phyloP scores from a whole-genome alignment of 2,329 filamentous ascomycete species.

The Fusarium pilosicola region DNA sequence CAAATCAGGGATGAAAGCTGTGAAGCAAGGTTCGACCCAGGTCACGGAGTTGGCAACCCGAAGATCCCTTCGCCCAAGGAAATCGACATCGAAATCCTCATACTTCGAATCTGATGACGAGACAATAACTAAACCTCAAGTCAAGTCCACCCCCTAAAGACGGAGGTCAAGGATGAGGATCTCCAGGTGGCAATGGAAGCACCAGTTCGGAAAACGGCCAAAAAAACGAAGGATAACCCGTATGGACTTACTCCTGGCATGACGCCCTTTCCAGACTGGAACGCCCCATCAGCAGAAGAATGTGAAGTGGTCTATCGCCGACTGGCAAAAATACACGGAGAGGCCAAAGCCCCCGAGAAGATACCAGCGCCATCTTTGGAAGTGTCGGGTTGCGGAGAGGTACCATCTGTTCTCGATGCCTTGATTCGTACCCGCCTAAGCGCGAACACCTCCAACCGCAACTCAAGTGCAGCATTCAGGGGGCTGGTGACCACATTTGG shows the following conservation, averaged over 20 bases:
- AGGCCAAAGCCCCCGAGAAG: slow-evolving; percentile 39
- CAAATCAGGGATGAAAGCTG: background rate
- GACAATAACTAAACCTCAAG: background rate
- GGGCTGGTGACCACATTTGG: slow-evolving; percentile 41
- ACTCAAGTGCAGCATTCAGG: slow-evolving; percentile 43
- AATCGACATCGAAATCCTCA: slow-evolving; percentile 16
- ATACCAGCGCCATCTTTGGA: slow-evolving; percentile 44
- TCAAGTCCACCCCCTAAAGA: slow-evolving; percentile 11
- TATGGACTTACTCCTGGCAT: slow-evolving; percentile 44
- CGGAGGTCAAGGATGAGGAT: slow-evolving; percentile 24
- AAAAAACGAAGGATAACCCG: slow-evolving; percentile 42
- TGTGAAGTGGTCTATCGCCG: slow-evolving; percentile 39
- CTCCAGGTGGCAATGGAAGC: background rate
- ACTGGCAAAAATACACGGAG: slow-evolving; percentile 39
- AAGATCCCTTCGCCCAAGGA: slow-evolving; percentile 29
- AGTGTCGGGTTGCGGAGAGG: slow-evolving; percentile 43
- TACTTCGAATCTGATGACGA: slow-evolving; percentile 41
- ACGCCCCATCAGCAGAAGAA: slow-evolving; percentile 32
- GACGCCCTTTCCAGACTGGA: slow-evolving; percentile 43
- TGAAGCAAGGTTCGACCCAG: background rate
- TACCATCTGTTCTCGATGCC: slow-evolving; percentile 42
- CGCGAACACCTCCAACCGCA: slow-evolving; percentile 42
- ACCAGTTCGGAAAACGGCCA: slow-evolving; percentile 28
- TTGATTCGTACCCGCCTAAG: slow-evolving; percentile 43
- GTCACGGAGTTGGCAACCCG: background rate